A percentile compares a stretch with the other conserved stretches of the same genome.
These are phyloP conservation scores for Pichia sp. DNA, from an alignment of 1,139 yeast genomes.

Conservation along the genomic window DNA sequence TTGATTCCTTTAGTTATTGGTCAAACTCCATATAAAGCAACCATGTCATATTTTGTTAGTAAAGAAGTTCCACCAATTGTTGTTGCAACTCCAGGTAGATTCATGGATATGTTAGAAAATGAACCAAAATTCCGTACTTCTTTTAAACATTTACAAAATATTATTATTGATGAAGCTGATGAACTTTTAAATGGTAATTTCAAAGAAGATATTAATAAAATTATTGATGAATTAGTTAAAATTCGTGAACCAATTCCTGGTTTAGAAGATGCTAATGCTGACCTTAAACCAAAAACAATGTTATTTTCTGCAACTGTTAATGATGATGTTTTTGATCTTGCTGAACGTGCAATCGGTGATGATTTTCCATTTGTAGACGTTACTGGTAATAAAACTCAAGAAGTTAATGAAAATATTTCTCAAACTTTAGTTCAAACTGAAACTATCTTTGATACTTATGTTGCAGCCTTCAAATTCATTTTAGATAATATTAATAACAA, in stretches of 20 bases:
- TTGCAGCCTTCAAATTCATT: constrained; percentile 48
- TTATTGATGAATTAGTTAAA: constrained; percentile 43
- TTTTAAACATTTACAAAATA: constrained; percentile 51
- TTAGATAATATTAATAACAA: constrained; percentile 29
- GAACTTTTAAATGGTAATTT: constrained; percentile 75
- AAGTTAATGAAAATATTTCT: constrained; percentile 59
- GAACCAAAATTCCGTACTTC: constrained; percentile 40
- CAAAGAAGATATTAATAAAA: constrained; percentile 52
- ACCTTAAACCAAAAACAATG: constrained; percentile 44
- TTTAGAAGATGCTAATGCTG: constrained; percentile 15
- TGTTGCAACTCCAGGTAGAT: constrained; percentile 89
- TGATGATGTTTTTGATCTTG: constrained; percentile 57
- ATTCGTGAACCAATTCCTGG: constrained; percentile 32
- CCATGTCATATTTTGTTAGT: constrained; percentile 19
- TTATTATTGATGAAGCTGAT: constrained; percentile 88
- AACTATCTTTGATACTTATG: constrained; percentile 43
- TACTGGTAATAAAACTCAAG: constrained; percentile 62
- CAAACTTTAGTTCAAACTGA: constrained; percentile 55
- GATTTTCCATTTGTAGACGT: constrained; percentile 69
- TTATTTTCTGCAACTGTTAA: constrained; percentile 88
- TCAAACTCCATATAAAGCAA: constrained; percentile 19
- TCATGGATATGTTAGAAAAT: constrained; percentile 52
- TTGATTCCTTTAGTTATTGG: constrained; percentile 19
- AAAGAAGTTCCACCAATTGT: constrained; percentile 39
- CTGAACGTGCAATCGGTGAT: constrained; percentile 57